phyloP scores from a whole-genome alignment of 106 monocot genomes.

The Apostasia shenzhenica region DNA sequence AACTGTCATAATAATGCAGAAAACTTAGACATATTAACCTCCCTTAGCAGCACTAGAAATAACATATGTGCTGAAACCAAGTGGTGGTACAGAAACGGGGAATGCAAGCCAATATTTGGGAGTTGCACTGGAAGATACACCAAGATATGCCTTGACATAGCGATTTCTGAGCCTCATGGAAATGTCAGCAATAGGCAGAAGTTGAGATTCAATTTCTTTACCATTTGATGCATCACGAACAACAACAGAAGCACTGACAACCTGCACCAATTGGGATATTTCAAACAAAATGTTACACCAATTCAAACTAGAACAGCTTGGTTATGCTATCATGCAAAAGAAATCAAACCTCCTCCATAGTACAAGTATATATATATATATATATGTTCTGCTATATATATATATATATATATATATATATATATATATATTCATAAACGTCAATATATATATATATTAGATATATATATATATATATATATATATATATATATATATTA shows the following conservation, averaged over 20 bases:
- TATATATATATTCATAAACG: no score
- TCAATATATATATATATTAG: no score
- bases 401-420: no score
- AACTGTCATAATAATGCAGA: neutral
- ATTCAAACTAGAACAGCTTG: neutral
- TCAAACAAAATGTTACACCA: neutral
- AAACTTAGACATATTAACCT: slow-evolving; percentile 27
- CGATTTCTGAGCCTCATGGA: slow-evolving; percentile 35
- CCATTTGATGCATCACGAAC: slow-evolving; percentile 69
- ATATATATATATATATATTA: no score
- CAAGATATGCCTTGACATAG: slow-evolving; percentile 70
- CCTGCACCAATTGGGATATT: slow-evolving; percentile 35
- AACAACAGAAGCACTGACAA: slow-evolving; percentile 47
- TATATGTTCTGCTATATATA: neutral
- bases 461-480: no score
- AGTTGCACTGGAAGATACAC: slow-evolving; percentile 24
- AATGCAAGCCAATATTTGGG: slow-evolving; percentile 92
- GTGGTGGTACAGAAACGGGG: slow-evolving; percentile 78
- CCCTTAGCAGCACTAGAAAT: slow-evolving; percentile 40
- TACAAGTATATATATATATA: neutral
- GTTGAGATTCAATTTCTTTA: slow-evolving; percentile 64
- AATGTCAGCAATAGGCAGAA: slow-evolving; percentile 45
- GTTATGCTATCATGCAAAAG: no score
- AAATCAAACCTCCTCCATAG: neutral
- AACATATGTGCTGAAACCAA: slow-evolving; percentile 86